These are phyloP conservation scores for Phytophthora sp. DNA, from an alignment of 352 stramenopile genomes.

Conservation along the genomic window DNA sequence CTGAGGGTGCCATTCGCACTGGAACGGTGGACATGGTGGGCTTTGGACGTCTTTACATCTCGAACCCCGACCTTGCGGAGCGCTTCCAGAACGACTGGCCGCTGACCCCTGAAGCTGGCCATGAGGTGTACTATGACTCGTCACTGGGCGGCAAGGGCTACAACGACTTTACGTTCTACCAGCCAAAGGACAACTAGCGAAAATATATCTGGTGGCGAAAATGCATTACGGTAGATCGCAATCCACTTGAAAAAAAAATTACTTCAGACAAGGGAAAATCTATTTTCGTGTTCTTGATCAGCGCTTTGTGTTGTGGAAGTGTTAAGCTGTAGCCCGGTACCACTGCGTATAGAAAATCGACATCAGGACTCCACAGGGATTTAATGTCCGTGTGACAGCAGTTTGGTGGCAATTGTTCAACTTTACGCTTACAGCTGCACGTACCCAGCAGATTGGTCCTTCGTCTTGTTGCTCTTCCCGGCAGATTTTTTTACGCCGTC, in stretches of 20 bases:
- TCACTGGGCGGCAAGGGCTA: constrained; percentile 32
- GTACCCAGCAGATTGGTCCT: constrained; percentile 32
- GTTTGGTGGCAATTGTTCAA: neutral
- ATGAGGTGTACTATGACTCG: constrained; percentile 40
- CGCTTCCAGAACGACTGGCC: constrained; percentile 40
- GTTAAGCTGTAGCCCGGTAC: too few species aligned
- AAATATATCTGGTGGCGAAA: too few species aligned
- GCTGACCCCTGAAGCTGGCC: constrained; percentile 12
- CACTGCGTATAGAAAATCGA: too few species aligned
- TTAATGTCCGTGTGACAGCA: too few species aligned
- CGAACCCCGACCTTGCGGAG: constrained; percentile 53
- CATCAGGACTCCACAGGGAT: too few species aligned
- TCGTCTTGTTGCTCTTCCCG: constrained; percentile 12
- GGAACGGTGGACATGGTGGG: constrained; percentile 38
- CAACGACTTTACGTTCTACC: constrained; percentile 36
- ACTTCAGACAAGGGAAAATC: constrained; percentile 3
- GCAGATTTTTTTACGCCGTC: too few species aligned
- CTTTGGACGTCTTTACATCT: constrained; percentile 51
- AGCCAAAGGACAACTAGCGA: constrained; percentile 12
- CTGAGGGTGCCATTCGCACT: constrained; percentile 38
- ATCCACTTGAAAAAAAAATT: too few species aligned
- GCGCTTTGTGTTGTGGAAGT: too few species aligned
- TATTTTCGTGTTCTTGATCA: constrained; percentile 1
- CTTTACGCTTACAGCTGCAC: constrained; percentile 29
- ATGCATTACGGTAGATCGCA: neutral